Evolutionary conservation across 441 rosid species (phyloP), one percentile per base, ranked within the genome.

Genomic region (Adansonia rubrostipa): DNA sequence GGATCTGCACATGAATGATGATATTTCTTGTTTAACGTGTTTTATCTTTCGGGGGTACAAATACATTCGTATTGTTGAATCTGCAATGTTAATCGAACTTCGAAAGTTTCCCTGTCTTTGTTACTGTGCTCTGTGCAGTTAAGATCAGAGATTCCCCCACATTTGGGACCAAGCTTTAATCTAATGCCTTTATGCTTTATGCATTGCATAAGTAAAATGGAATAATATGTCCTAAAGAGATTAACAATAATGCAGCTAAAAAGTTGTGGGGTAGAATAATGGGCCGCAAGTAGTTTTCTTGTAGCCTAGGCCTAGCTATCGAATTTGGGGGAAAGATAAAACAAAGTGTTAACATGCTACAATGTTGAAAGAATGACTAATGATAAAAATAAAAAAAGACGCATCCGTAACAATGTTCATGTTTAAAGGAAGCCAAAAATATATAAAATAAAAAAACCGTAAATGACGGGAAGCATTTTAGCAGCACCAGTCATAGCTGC

Each of bases 41-140:
- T 72, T 71, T 53, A 42, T 8, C 48, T 72, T 36, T n/a, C 15
- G 62, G 63, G 63, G n/a, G 33, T 33, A 14, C 73, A 22, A 48
- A 24, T 68, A 24, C 36, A 50, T 7, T 24, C 40, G 9, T 69
- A 6, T 22, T 50, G 45, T 70, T 50, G 58, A 67, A 20, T 67
- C 50, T 40, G 22, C 54, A 67, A 67, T 44, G 71, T 17, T 65
- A 9, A 65, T 65, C 17, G 71, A 40, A 65, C 9, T 67, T 67
- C 53, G 8, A 42, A 67, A 44, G 28, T 45, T 19, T 67, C 6
- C 61, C 1, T 8, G 61, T 57, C 61, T 17, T 57, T 57, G 24
- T 17, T 57, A 7, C 19, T 6, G 61, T 57, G 19, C 57, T 53
- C 57, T n/a, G 8, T 22, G 33, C 58, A n/a, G 10, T 56, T 56